Percentiles rank a stretch among this genome's conserved stretches.
Evolutionary conservation across 441 rosid species (phyloP).

Genomic region (Pelargonium myrrhifolium): DNA sequence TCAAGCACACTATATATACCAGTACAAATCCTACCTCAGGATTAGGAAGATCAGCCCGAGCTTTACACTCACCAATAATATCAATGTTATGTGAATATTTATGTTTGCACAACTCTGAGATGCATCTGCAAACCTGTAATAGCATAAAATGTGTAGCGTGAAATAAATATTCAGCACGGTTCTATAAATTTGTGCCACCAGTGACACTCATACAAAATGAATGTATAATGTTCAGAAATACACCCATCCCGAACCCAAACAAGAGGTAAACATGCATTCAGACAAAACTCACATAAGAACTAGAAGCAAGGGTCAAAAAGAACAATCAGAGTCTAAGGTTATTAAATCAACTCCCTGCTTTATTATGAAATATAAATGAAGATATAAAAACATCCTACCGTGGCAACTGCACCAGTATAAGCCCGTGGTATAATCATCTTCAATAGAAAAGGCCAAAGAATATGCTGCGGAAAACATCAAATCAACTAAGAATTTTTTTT

Average conservation of each 20-base stretch:
- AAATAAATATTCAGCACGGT: neutral
- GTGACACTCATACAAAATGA: conserved; percentile 1
- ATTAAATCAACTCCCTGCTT: conserved; percentile 4
- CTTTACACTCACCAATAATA: conserved; percentile 77
- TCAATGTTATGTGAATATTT: conserved; percentile 48
- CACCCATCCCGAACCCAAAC: conserved; percentile 14
- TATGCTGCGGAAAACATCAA: conserved; percentile 49
- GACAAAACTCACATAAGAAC: conserved; percentile 11
- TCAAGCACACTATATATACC: conserved; percentile 19
- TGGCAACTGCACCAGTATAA: conserved; percentile 76
- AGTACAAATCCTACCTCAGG: conserved; percentile 55
- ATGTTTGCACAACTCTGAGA: conserved; percentile 75
- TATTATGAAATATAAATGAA: conserved; percentile 2
- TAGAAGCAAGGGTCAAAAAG: conserved; percentile 9
- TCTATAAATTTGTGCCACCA: neutral
- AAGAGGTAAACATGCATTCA: neutral
- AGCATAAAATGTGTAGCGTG: conserved; percentile 20
- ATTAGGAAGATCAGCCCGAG: conserved; percentile 73
- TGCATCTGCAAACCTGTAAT: conserved; percentile 93
- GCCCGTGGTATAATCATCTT: conserved; percentile 73
- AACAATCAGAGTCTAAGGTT: conserved; percentile 7
- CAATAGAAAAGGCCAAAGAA: conserved; percentile 94
- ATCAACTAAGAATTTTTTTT: conserved; percentile 1
- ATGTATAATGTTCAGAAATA: neutral
- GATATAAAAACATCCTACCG: conserved; percentile 40